Percentiles rank a stretch among this genome's conserved stretches.
Evolutionary conservation across 164 flowering plant species (phyloP).

Genomic region (Vitis cinerea): DNA sequence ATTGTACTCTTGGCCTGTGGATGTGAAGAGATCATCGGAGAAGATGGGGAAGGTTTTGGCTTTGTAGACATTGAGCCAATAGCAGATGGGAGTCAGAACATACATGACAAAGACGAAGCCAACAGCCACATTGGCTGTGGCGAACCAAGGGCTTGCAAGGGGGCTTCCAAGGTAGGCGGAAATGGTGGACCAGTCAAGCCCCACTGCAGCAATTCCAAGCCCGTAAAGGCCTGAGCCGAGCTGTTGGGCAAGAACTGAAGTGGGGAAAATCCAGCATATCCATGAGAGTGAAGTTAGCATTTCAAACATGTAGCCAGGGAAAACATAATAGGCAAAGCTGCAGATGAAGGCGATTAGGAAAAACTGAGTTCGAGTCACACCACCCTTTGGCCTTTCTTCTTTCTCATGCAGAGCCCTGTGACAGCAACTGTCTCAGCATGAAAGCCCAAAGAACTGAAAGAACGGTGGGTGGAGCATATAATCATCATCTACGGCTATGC

Average conservation of each 20-base stretch:
- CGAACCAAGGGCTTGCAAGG: constrained; percentile 90
- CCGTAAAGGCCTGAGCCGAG: constrained; percentile 80
- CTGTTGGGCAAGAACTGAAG: constrained; percentile 62
- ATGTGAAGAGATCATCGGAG: constrained; percentile 53
- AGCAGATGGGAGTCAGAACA: constrained; percentile 55
- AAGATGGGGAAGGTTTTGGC: constrained; percentile 76
- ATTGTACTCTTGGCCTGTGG: constrained; percentile 50
- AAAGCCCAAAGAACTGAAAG: not conserved
- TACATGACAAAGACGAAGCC: constrained; percentile 67
- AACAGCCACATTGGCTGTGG: constrained; percentile 76
- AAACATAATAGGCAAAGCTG: constrained; percentile 79
- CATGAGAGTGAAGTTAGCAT: constrained; percentile 79
- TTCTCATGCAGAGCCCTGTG: constrained; percentile 82
- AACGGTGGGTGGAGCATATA: too few relatives aligned
- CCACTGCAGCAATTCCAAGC: constrained; percentile 65
- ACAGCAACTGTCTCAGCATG: not conserved
- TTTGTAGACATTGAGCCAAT: constrained; percentile 67
- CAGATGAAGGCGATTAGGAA: constrained; percentile 63
- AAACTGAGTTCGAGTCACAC: constrained; percentile 65
- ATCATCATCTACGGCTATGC: too few relatives aligned
- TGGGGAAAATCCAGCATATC: constrained; percentile 76
- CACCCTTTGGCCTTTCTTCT: constrained; percentile 57
- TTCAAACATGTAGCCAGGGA: constrained; percentile 80
- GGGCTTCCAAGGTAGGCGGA: constrained; percentile 83
- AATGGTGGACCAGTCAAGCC: constrained; percentile 78